These are phyloP conservation scores for Pyrenophora graminea DNA, from an alignment of 2,329 filamentous ascomycete genomes.

Conservation along the genomic window DNA sequence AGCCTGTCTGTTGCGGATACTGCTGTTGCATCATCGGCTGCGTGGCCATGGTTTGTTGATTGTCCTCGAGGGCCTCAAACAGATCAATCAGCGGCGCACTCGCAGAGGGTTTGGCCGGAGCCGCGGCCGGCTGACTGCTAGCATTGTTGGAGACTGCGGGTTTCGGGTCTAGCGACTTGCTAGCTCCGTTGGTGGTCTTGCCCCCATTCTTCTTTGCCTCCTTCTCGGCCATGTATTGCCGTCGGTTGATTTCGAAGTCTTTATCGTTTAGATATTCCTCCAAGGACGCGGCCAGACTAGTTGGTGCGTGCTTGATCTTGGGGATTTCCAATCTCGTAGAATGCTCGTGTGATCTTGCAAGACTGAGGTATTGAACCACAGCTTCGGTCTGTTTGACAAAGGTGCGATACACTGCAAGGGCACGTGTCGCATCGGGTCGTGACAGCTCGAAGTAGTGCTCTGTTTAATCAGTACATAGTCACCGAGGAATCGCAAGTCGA, in stretches of 20 bases:
- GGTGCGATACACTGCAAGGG: conserved; percentile 86
- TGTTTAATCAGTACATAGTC: conserved; percentile 46
- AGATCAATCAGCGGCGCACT: conserved; percentile 42
- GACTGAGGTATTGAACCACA: conserved; percentile 85
- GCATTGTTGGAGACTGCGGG: conserved; percentile 32
- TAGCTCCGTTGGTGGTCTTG: conserved; percentile 44
- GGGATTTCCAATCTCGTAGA: conserved; percentile 92
- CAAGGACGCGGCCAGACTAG: conserved; percentile 83
- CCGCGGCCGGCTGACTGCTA: conserved; percentile 25
- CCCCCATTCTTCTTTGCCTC: conserved; percentile 66
- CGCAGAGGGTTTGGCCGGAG: conserved; percentile 21
- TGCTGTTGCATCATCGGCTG: conserved; percentile 43
- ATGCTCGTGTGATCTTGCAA: conserved; percentile 87
- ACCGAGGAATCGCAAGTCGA: background rate
- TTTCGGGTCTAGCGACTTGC: conserved; percentile 45
- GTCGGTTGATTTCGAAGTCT: conserved; percentile 90
- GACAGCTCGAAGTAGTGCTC: conserved; percentile 99
- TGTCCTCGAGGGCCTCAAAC: conserved; percentile 41
- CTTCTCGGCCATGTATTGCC: conserved; percentile 89
- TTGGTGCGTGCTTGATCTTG: conserved; percentile 95
- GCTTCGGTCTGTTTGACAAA: conserved; percentile 92
- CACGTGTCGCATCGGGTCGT: conserved; percentile 86
- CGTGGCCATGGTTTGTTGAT: conserved; percentile 42
- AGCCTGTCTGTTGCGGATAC: conserved; percentile 38
- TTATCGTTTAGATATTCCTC: conserved; percentile 94